Base-by-base conservation (phyloP, 257 asterid species). In the Gentiana dahurica region DNA sequence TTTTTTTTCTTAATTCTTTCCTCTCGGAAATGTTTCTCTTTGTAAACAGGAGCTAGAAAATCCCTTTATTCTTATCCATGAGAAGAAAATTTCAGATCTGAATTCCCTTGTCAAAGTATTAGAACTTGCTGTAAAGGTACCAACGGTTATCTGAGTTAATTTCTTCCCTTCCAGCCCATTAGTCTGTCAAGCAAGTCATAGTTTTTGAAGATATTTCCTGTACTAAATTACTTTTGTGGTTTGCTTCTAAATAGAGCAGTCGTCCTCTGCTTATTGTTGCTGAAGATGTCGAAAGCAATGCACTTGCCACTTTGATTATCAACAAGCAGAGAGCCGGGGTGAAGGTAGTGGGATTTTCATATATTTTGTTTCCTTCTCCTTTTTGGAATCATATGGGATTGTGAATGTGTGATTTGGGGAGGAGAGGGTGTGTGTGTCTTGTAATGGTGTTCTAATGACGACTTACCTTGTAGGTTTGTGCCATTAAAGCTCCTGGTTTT, bases 401-500 rank as follows among this genome's bases (percentile, higher is more conserved):
- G 24, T 24, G 24, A 24, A 24, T 24, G 24, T 24, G 24, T 24
- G 24, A 24, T 24, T 24, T 24, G 24, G 24, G 24, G 24, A 24
- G 24, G 24, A 1, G 24, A 1, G 24, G 24, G 24, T n/a, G n/a
- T n/a, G 24, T n/a, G 24, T 1, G 24, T 24, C 24, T 24, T 24
- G 24, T 24, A 24, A 24, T 24, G 24, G 34, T 46, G 15, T 49
- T 11, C 7, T 52, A 56, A 32, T 63, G 46, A 62, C 51, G 53
- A 44, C 66, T 62, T 52, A 4, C 33, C 35, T 65, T 75, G 32
- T 71, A 88, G 97, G 89, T 89, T 51, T 89, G 95, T 81, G 97
- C 94, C 62, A 82, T 89, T 71, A 86, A 89, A 82, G 83, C 97
- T 78, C 94, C 97, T 72, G 95, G 94, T 69, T 89, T 85, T 83